Evolutionary conservation across 768 basidiomycete species (phyloP).

Genomic region (Rhodotorula graminis): DNA sequence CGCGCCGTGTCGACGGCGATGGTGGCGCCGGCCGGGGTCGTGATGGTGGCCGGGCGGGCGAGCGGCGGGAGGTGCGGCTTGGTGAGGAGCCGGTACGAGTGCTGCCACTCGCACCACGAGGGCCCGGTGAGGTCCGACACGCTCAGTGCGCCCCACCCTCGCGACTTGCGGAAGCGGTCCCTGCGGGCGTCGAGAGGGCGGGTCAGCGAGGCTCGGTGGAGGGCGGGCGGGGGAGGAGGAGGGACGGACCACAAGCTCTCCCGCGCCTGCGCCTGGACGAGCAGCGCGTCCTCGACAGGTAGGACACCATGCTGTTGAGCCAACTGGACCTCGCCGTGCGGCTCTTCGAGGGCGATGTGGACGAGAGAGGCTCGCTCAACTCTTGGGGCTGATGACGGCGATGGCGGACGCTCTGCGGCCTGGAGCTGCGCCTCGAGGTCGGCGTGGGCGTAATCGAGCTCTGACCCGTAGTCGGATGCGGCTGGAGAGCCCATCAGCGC

Average conservation of each 20-base stretch:
- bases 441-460: conserved; percentile 15
- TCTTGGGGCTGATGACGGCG: neutral
- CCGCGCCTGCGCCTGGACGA: neutral
- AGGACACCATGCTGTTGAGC: too few species aligned
- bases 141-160: conserved; percentile 20
- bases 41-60: conserved; percentile 19
- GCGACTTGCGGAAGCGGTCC: conserved; percentile 20
- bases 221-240: neutral
- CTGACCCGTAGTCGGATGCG: conserved; percentile 23
- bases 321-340: too few species aligned
- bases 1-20: conserved; percentile 53
- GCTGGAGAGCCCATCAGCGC: neutral
- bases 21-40: conserved; percentile 4
- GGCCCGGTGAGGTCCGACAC: conserved; percentile 26
- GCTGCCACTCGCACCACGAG: conserved; percentile 33
- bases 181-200: neutral
- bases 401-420: neutral
- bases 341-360: neutral
- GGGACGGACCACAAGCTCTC: neutral
- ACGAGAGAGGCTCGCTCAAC: neutral
- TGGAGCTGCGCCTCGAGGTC: conserved; percentile 7
- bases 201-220: neutral
- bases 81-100: conserved; percentile 34
- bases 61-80: conserved; percentile 18
- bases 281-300: neutral